Evolutionary conservation across 2,329 filamentous ascomycete species (phyloP), one percentile per base, ranked within the genome.

Genomic region (Pseudophaeomoniella oleicola): DNA sequence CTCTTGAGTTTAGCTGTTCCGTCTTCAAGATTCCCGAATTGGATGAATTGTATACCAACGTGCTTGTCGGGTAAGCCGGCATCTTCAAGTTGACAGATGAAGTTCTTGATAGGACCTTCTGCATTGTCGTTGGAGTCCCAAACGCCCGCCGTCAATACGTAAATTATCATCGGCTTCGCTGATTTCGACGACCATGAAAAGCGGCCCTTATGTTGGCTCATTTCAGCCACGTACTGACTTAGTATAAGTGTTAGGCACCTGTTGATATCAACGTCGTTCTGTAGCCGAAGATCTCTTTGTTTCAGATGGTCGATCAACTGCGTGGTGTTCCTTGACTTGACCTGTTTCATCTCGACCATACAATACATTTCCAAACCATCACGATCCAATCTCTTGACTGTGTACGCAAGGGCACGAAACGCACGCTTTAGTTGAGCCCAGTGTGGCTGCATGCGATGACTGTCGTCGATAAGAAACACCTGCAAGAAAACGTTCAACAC

Each of bases 391-490:
- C 42, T 40, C 32, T 52, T 51, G 2, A 53, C 44, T n/a, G 50
- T 35, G 36, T 54, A 52, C 13, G 44, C 45, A 12, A 53, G 40
- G 2, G 44, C 40, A 40, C 45, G 42, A 37, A 52, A 47, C 12
- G 51, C 42, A 3, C 40, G 37, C 16, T 44, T 39, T 5, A 52
- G 40, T 6, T 51, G 39, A 6, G 35, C n/a, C 44, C 47, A 51
- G 31, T 49, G 34, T 3, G 37, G 29, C 2, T 34, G 22, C 53
- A 56, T 55, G 3, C 45, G 47, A 3, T 31, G 32, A 3, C 43
- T 41, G 34, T 53, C 51, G 34, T 56, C 53, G 13, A 56, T 44
- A 2, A 56, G 42, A 37, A 56, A 55, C 9, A 50, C 42, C 46
- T 50, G 32, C n/a, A n/a, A n/a, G n/a, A n/a, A n/a, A n/a, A n/a